Percentiles rank a stretch among this genome's conserved stretches.
These are phyloP conservation scores for Sordariomycetes sp. DNA, from an alignment of 2,329 filamentous ascomycete genomes.

Conservation along the genomic window DNA sequence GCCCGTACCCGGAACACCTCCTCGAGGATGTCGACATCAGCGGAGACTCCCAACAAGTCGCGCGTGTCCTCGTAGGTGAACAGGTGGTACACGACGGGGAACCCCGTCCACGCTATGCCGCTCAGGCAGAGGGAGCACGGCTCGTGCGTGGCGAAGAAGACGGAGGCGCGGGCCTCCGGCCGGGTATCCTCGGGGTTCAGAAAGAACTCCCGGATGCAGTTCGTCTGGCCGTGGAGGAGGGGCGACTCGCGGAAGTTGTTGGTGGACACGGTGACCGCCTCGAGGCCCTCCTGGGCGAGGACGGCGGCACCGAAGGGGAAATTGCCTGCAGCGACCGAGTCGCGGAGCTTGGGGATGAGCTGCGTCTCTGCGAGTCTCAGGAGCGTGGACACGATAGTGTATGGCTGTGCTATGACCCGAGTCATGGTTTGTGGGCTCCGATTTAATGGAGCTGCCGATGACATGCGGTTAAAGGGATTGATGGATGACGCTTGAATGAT, in stretches of 20 bases:
- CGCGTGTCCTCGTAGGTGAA: conserved; percentile 50
- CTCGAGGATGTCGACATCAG: conserved; percentile 47
- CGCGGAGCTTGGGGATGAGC: neutral
- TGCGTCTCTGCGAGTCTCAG: neutral
- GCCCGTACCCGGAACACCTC: conserved; percentile 40
- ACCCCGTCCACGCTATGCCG: conserved; percentile 47
- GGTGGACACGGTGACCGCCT: conserved; percentile 36
- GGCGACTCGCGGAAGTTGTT: conserved; percentile 46
- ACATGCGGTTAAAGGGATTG: neutral
- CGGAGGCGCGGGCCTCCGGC: conserved; percentile 32
- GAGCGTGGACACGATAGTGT: neutral
- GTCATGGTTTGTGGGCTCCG: neutral
- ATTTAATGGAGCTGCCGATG: neutral
- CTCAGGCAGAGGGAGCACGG: conserved; percentile 47
- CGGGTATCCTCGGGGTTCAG: conserved; percentile 14
- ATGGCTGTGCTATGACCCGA: neutral
- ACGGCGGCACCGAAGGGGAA: conserved; percentile 45
- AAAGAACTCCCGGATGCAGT: conserved; percentile 50
- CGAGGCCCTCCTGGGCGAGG: conserved; percentile 28
- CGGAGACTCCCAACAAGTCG: conserved; percentile 42
- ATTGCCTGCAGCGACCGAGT: neutral
- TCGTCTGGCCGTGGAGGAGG: conserved; percentile 48
- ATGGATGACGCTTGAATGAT: neutral
- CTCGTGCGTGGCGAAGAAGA: conserved; percentile 50
- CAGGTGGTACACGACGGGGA: conserved; percentile 44